Percentiles rank a stretch among this genome's conserved stretches.
Conservation (phyloP, 495 filamentous ascomycete species). For the Trichocladium uniseriatum region DNA sequence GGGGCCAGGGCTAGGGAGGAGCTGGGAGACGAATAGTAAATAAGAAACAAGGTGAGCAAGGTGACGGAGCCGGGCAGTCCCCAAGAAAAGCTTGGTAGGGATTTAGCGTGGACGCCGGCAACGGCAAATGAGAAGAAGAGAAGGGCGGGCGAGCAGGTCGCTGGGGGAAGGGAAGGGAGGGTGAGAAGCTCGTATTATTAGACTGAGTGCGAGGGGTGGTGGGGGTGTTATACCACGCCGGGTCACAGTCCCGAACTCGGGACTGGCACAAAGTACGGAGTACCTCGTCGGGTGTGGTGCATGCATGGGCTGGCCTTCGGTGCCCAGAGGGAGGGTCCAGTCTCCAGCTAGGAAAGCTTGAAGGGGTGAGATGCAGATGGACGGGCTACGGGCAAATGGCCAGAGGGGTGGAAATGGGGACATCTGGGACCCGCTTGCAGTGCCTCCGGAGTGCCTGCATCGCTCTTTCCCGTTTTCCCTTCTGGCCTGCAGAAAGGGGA, state of each 20-base stretch:
- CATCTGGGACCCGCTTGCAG: constrained; percentile 1
- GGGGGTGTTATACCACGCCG: constrained; percentile 35
- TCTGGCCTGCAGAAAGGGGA: not conserved
- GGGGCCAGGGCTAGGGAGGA: constrained; percentile 36
- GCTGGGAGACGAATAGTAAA: constrained; percentile 47
- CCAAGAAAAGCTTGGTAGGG: constrained; percentile 48
- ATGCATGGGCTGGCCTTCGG: not conserved
- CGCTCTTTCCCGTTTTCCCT: not conserved
- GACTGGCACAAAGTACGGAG: not conserved
- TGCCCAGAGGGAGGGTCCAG: not conserved
- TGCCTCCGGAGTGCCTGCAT: constrained; percentile 9
- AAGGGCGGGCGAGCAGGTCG: constrained; percentile 34
- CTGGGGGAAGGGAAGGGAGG: constrained; percentile 27
- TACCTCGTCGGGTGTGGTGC: not conserved
- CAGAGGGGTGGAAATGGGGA: not conserved
- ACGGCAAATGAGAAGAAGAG: constrained; percentile 43
- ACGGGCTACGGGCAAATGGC: not conserved
- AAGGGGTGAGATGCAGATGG: no score
- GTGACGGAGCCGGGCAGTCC: constrained; percentile 47
- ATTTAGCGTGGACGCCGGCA: constrained; percentile 49
- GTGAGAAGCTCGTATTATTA: constrained; percentile 36
- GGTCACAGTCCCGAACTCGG: constrained; percentile 14
- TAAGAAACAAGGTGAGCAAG: constrained; percentile 40
- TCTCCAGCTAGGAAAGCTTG: not conserved
- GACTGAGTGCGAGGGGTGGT: constrained; percentile 24